Evolutionary conservation across 345 rosid genomes (phyloP).

Genomic region (Aquilaria sinensis): DNA sequence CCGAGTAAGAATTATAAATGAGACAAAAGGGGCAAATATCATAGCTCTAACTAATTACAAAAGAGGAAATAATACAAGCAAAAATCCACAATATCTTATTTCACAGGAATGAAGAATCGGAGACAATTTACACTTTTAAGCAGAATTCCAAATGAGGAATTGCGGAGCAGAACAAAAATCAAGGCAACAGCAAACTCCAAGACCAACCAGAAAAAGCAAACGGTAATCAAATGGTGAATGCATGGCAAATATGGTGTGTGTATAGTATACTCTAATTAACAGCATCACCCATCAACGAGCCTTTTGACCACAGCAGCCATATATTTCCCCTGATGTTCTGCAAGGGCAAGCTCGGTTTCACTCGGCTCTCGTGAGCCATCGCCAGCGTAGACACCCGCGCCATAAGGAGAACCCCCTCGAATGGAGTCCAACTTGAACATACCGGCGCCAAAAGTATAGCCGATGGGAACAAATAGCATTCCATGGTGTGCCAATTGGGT

Average conservation of each 20-base stretch:
- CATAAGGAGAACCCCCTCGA: conserved; percentile 74
- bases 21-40: too few relatives aligned
- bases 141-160: neutral
- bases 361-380: conserved; percentile 73
- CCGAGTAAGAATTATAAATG: too few relatives aligned
- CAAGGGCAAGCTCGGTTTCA: conserved; percentile 59
- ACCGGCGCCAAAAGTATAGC: conserved; percentile 77
- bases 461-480: conserved; percentile 80
- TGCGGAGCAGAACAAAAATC: conserved; percentile 5
- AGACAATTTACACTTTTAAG: neutral
- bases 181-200: conserved; percentile 19
- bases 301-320: conserved; percentile 64
- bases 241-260: neutral
- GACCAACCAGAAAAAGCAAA: conserved; percentile 10
- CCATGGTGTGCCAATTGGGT: conserved; percentile 82
- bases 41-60: too few relatives aligned
- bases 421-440: conserved; percentile 76
- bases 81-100: too few relatives aligned
- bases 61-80: too few relatives aligned
- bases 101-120: too few relatives aligned
- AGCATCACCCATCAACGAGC: conserved; percentile 30
- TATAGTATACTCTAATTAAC: neutral
- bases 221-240: neutral
- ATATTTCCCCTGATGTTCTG: conserved; percentile 80
- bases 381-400: conserved; percentile 65